Conservation (phyloP, 139 green algal genomes). For the Medakamo hakoo region DNA sequence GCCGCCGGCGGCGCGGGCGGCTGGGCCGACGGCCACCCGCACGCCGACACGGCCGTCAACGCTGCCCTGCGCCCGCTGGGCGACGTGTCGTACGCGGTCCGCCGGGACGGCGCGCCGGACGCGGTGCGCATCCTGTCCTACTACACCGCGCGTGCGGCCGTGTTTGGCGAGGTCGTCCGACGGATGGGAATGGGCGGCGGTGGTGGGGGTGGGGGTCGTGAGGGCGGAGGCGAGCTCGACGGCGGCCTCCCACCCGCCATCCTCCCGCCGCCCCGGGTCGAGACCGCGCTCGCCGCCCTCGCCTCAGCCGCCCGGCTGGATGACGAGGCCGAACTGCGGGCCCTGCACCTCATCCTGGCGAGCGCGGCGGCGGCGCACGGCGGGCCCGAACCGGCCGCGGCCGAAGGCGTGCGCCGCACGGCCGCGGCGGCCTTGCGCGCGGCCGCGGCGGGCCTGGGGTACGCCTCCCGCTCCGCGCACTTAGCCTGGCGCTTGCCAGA, state of each 20-base stretch:
- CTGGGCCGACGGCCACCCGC: background rate
- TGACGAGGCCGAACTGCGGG: background rate
- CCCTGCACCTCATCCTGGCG: background rate
- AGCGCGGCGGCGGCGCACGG: background rate
- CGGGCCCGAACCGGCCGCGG: no score
- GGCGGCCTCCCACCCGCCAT: background rate
- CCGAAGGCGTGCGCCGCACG: no score
- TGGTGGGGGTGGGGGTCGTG: no score
- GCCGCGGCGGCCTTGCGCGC: background rate
- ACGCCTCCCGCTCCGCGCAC: background rate
- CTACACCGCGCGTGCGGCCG: background rate
- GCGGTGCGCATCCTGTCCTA: background rate
- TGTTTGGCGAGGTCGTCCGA: background rate
- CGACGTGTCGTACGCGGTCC: no score
- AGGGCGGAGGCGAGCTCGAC: background rate
- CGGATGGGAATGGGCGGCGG: background rate
- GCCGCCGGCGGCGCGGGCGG: no score
- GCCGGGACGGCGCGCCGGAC: no score
- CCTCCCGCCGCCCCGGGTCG: background rate
- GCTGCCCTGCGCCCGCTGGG: no score
- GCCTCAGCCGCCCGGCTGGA: no score
- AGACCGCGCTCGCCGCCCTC: background rate
- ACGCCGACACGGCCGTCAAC: no score
- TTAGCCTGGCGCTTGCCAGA: background rate
- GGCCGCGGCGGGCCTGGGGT: background rate